Conservation (phyloP, 129 eudicot species). For the Pseudognaphalium luteoalbum region DNA sequence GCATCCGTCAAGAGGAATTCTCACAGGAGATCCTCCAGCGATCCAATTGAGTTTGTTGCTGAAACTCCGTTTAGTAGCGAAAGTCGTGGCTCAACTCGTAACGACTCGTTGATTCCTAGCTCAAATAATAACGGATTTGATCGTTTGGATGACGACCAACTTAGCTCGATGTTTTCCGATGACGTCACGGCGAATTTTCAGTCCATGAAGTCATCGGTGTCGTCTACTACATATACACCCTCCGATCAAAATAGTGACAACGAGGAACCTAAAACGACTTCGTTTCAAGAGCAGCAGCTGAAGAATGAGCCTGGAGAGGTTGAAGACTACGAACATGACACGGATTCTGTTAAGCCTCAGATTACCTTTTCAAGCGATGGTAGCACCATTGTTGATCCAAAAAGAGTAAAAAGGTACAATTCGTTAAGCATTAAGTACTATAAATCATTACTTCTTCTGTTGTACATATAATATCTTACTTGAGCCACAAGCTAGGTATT, state of each 20-base stretch:
- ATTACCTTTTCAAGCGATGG: conserved; percentile 26
- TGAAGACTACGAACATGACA: conserved; percentile 41
- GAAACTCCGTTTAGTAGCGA: conserved; percentile 42
- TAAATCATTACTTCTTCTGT: neutral
- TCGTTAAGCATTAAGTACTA: neutral
- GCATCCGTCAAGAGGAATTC: conserved; percentile 50
- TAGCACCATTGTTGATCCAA: conserved; percentile 44
- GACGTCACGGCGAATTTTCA: conserved; percentile 37
- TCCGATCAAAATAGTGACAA: conserved; percentile 57
- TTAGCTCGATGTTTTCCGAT: conserved; percentile 73
- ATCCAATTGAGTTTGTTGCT: conserved; percentile 71
- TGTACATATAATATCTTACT: conserved; percentile 8
- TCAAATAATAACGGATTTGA: conserved; percentile 47
- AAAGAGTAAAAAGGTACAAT: conserved; percentile 39
- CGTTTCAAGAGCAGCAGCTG: conserved; percentile 17
- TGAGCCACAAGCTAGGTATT: conserved; percentile 31
- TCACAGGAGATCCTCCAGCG: conserved; percentile 78
- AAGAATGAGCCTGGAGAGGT: conserved; percentile 71
- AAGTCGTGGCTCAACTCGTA: conserved; percentile 17
- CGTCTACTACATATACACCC: conserved; percentile 34
- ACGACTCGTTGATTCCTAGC: conserved; percentile 6
- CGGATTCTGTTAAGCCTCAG: conserved; percentile 13
- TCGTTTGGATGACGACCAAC: conserved; percentile 76
- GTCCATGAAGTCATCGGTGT: neutral
- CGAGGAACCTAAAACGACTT: conserved; percentile 29